phyloP scores from a whole-genome alignment of 441 rosid species.

The Populus hybrid region DNA sequence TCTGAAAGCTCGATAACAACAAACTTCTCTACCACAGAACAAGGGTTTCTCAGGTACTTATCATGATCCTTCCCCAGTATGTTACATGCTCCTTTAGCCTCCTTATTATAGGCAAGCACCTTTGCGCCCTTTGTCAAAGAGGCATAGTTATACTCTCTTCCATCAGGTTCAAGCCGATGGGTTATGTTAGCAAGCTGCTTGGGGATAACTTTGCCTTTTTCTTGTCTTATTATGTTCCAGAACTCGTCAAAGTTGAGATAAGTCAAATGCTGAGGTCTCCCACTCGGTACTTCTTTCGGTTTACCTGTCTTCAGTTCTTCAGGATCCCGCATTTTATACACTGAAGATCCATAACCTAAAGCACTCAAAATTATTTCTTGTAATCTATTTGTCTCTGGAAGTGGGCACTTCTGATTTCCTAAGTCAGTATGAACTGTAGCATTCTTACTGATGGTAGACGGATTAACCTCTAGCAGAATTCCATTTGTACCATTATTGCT shows the following conservation, averaged over 20 bases:
- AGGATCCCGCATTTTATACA: conserved; percentile 37
- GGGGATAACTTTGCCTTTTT: conserved; percentile 36
- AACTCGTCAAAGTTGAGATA: conserved; percentile 65
- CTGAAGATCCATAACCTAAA: conserved; percentile 43
- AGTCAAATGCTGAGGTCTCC: conserved; percentile 33
- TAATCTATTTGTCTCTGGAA: conserved; percentile 31
- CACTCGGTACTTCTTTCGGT: conserved; percentile 22
- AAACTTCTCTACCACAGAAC: conserved; percentile 64
- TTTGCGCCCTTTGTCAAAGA: conserved; percentile 77
- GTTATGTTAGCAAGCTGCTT: conserved; percentile 52
- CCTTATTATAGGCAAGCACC: conserved; percentile 77
- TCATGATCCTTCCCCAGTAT: conserved; percentile 76
- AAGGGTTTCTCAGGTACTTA: conserved; percentile 79
- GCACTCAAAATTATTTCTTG: conserved; percentile 50
- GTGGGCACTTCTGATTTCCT: conserved; percentile 35
- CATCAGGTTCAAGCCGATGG: conserved; percentile 79
- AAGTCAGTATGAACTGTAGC: conserved; percentile 33
- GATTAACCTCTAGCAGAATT: conserved; percentile 35
- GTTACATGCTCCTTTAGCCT: conserved; percentile 84
- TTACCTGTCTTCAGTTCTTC: conserved; percentile 22
- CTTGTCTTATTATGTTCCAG: conserved; percentile 41
- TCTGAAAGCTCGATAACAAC: conserved; percentile 81
- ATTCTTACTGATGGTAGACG: conserved; percentile 29
- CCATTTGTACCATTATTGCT: conserved; percentile 25
- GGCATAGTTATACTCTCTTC: conserved; percentile 78